A percentile compares a stretch with the other conserved stretches of the same genome.
Conservation (phyloP, 768 basidiomycete genomes). For the Boletus vermiculosoides region DNA sequence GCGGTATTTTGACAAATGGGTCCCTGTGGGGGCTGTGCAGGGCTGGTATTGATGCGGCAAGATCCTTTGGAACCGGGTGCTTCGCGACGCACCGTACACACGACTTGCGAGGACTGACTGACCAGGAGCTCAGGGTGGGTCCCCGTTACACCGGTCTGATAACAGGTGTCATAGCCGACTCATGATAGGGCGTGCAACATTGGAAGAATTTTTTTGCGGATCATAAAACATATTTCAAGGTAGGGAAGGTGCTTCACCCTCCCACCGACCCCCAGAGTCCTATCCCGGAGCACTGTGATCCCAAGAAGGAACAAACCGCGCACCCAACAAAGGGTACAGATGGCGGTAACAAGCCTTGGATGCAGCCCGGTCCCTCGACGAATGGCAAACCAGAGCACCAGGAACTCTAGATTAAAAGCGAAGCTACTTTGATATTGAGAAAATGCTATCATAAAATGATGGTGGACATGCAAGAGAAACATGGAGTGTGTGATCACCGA, state of each 20-base stretch:
- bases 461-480: slow-evolving; percentile 24
- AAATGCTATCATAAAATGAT: slow-evolving; percentile 20
- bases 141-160: background rate
- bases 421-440: slow-evolving; percentile 10
- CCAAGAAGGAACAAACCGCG: slow-evolving; percentile 47
- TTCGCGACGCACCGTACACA: slow-evolving; percentile 89
- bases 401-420: slow-evolving; percentile 32
- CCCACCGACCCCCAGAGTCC: slow-evolving; percentile 76
- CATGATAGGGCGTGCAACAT: slow-evolving; percentile 63
- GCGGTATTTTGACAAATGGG: slow-evolving; percentile 25
- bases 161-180: background rate
- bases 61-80: slow-evolving; percentile 92
- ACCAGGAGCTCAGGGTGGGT: slow-evolving; percentile 68
- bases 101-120: slow-evolving; percentile 79
- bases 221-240: slow-evolving; percentile 74
- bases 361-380: slow-evolving; percentile 15
- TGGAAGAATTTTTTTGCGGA: slow-evolving; percentile 91
- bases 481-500: slow-evolving; percentile 19
- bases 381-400: slow-evolving; percentile 16
- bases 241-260: slow-evolving; percentile 73
- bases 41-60: slow-evolving; percentile 85
- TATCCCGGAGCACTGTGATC: slow-evolving; percentile 72
- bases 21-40: slow-evolving; percentile 39
- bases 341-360: slow-evolving; percentile 28
- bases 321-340: slow-evolving; percentile 32